These are phyloP conservation scores for Begonia masoniana DNA, from an alignment of 306 rosid species.

Conservation along the genomic window DNA sequence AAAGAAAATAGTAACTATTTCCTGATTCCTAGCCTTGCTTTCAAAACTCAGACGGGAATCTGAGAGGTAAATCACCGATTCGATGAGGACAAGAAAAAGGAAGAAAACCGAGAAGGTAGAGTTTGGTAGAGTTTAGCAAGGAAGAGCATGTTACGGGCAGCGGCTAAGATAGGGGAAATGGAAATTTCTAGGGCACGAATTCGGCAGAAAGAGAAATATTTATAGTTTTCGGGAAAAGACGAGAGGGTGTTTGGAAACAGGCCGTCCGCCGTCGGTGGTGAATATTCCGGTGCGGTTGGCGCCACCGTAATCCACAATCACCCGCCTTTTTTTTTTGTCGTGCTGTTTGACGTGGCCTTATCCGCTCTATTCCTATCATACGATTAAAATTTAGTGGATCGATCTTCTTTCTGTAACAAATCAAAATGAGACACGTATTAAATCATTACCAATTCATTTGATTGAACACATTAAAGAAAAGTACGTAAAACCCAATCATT, in stretches of 20 bases:
- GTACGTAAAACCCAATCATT: no score
- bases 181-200: constrained; percentile 70
- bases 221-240: constrained; percentile 99
- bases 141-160: constrained; percentile 27
- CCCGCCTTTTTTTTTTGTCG: constrained; percentile 1
- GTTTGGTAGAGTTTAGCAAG: constrained; percentile 16
- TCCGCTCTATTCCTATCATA: constrained; percentile 10
- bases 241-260: constrained; percentile 17
- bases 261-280: constrained; percentile 36
- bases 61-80: constrained; percentile 3
- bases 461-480: no score
- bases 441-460: no score
- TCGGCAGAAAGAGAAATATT: constrained; percentile 40
- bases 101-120: constrained; percentile 4
- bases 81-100: constrained; percentile 7
- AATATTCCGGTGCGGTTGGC: constrained; percentile 62
- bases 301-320: constrained; percentile 15
- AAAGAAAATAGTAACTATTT: constrained; percentile 4
- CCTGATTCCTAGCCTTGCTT: not conserved
- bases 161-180: constrained; percentile 42
- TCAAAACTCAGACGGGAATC: not conserved
- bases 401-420: no score
- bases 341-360: constrained; percentile 53
- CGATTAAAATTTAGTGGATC: no score
- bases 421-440: no score